Evolutionary conservation across 169 alveolate genomes (phyloP), one percentile per base, ranked within the genome.

Genomic region (Eimeria tenella): DNA sequence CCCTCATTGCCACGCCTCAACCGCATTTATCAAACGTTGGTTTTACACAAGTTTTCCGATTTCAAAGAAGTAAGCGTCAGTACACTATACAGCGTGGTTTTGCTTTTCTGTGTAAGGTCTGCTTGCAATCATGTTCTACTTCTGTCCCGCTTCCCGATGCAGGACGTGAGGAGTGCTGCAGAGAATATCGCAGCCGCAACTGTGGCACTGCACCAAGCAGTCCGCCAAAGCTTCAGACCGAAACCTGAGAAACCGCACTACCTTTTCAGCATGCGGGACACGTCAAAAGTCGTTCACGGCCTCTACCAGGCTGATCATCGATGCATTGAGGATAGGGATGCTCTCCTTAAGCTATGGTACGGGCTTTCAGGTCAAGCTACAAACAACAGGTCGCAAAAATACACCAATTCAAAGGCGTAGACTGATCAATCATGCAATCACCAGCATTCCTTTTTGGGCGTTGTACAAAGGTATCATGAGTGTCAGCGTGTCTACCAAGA

Each of bases 251-350:
- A 98, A 94, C 98, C 98, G 86, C 99, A 98, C 93, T 98, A 98
- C 95, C 98, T 97, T 71, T 98, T 98, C 97, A 98, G 98, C 95
- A 96, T 98, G 98, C 96, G 99, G 94, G 99, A 98, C 96, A 97
- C 98, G 50, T 97, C 99, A 60, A 97, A 98, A 93, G 99, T 98
- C 53, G 97, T 98, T 90, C 97, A 98, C 93, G 99, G 99, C 23
- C 95, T 98, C 13, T 97, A 97, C 88, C 95, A 96, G 95, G 98
- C 98, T 55, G 98, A 97, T 25, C 96, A 97, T 88, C 96, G 96
- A 71, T 95, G 96, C 95, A 97, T 97, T 90, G 99, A 98, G 88
- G 97, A 97, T 83, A 97, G 97, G 86, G 98, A 97, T 81, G 96
- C 96, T 65, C 93, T 98, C 53, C 95, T 97, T 63, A 65, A 65